Base-by-base conservation (phyloP, 2,329 filamentous ascomycete genomes). In the Trichoderma sp. region DNA sequence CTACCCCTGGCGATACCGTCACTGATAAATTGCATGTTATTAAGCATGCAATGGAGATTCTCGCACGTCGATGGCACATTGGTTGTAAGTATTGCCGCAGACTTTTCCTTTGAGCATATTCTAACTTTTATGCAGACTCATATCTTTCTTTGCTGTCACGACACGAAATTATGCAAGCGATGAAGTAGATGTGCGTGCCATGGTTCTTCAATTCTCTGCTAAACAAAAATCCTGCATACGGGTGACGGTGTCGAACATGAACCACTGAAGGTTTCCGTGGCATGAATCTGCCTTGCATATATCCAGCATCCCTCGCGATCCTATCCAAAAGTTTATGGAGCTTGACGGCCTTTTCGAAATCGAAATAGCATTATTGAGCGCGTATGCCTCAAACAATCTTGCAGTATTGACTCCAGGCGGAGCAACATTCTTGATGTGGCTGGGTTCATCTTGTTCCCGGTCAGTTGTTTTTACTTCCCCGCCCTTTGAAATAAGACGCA, bases 351-450 rank as follows among this genome's bases (percentile, higher is more conserved):
- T 32, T 58, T 27, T 68, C 68, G 12, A 68, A 67, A 39, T 57
- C 61, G 6, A 50, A 34, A 50, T 42, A 68, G 15, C 32, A 6
- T 50, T 61, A 13, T 50, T 63, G n/a, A 52, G 37, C 22, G 69
- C 69, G 37, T 63, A 67, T 7, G 67, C 69, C 37, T 68, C 67
- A 56, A 60, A 70, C 27, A 67, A 9, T n/a, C 58, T 68, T 22
- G 58, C 64, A 12, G 45, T 69, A 17, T 68, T 61, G 13, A 45
- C 32, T 0, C 48, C 68, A 7, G 64, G 57, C 6, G 32, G 27
- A 37, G 91, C 91, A 84, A 94, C 93, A 81, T 91, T 90, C 81
- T 94, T 91, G 76, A 94, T 93, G 78, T 92, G 92, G 35, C 91
- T 91, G 86, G 92, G 94, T 86, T 94, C 78, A 32, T 78, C 79